These are phyloP conservation scores for Drechslerella dactyloides DNA, from an alignment of 2,329 filamentous ascomycete species.

Conservation along the genomic window DNA sequence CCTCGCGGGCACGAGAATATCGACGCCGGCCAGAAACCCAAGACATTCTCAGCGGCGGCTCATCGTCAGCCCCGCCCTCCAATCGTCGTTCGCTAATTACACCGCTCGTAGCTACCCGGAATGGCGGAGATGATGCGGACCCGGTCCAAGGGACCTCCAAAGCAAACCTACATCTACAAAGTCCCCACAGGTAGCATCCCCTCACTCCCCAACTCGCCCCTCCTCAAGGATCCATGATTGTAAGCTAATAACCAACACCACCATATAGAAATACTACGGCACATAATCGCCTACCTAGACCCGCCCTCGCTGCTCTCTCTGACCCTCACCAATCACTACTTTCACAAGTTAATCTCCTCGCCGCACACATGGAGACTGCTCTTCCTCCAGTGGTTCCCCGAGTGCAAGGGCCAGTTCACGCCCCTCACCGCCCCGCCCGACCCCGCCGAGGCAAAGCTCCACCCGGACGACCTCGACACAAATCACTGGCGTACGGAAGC, in stretches of 20 bases:
- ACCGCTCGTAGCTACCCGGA: not conserved
- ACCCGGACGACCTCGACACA: conserved; percentile 45
- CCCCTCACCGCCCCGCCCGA: conserved; percentile 45
- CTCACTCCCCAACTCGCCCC: not conserved
- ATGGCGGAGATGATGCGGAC: conserved; percentile 50
- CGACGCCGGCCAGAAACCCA: not conserved
- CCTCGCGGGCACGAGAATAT: not conserved
- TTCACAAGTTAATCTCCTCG: conserved; percentile 47
- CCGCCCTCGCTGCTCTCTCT: conserved; percentile 40
- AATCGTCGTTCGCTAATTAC: not conserved
- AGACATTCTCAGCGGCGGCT: not conserved
- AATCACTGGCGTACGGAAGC: conserved; percentile 48
- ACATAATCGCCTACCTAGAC: conserved; percentile 45
- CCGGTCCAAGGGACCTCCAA: conserved; percentile 47
- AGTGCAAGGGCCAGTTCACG: conserved; percentile 48
- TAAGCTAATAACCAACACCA: not conserved
- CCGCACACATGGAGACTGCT: conserved; percentile 45
- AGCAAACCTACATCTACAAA: conserved; percentile 48
- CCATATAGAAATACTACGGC: conserved; percentile 36
- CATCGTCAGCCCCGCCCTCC: not conserved
- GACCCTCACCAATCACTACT: conserved; percentile 46
- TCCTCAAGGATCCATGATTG: no score
- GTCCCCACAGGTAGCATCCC: conserved; percentile 34
- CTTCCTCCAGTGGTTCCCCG: conserved; percentile 47
- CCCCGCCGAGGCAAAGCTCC: conserved; percentile 36